Percentiles rank a stretch among this genome's conserved stretches.
These are phyloP conservation scores for Penicillium hesseltinei DNA, from an alignment of 2,329 filamentous ascomycete genomes.

Conservation along the genomic window DNA sequence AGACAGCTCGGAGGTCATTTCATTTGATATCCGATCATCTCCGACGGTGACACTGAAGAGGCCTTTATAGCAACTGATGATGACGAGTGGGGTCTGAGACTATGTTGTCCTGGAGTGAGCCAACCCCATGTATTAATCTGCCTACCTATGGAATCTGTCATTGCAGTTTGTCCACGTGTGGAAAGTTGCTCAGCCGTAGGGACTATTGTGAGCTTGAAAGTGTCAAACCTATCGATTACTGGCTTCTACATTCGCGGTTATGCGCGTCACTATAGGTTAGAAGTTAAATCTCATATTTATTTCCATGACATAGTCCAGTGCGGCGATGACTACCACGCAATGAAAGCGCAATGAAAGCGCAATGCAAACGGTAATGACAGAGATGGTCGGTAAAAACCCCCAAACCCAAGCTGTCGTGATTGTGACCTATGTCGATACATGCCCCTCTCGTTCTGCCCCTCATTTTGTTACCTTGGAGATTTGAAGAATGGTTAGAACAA, in stretches of 20 bases:
- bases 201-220: not conserved
- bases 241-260: not conserved
- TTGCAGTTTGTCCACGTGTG: not conserved
- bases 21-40: not conserved
- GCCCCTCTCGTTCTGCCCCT: conserved; percentile 7
- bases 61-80: not conserved
- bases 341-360: conserved; percentile 1
- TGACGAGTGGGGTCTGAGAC: not conserved
- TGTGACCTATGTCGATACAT: conserved; percentile 1
- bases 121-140: not conserved
- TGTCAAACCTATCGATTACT: not conserved
- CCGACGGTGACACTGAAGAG: not conserved
- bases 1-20: not conserved
- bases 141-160: not conserved
- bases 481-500: not conserved
- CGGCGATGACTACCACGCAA: not conserved
- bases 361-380: not conserved
- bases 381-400: not conserved
- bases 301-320: not conserved
- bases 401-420: not conserved
- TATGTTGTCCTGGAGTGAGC: not conserved
- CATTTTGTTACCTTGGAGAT: conserved; percentile 2
- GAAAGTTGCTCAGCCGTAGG: not conserved
- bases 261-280: not conserved
- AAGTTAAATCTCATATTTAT: not conserved